phyloP scores from a whole-genome alignment of 1,284 basidiomycete genomes.

The Fomitopsis schrenkii region DNA sequence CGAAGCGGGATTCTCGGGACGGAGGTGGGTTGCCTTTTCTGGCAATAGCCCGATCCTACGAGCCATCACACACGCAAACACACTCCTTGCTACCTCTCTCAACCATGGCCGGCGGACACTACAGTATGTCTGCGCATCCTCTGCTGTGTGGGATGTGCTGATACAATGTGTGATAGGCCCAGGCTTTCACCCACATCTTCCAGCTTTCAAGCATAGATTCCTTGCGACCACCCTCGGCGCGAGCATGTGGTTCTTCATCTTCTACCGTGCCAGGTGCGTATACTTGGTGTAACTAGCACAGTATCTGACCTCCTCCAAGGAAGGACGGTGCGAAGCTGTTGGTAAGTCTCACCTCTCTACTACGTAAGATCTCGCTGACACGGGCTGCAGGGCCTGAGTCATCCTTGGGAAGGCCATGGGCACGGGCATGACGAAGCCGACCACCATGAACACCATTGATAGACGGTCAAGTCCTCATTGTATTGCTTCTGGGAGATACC shows the following conservation, averaged over 20 bases:
- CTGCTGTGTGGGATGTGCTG: slow-evolving; percentile 11
- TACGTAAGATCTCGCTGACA: slow-evolving; percentile 10
- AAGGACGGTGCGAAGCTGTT: slow-evolving; percentile 73
- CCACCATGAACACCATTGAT: slow-evolving; percentile 39
- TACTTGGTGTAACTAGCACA: not conserved
- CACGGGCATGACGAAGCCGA: slow-evolving; percentile 46
- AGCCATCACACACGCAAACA: slow-evolving; percentile 16
- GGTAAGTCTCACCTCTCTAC: slow-evolving; percentile 33
- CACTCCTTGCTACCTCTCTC: slow-evolving; percentile 14
- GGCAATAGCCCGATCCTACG: slow-evolving; percentile 5
- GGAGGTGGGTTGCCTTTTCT: slow-evolving; percentile 2
- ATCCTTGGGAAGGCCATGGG: slow-evolving; percentile 56
- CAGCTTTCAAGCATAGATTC: slow-evolving; percentile 72
- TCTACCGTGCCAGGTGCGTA: slow-evolving; percentile 86
- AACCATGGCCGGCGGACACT: slow-evolving; percentile 32
- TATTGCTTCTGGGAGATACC: too few relatives aligned
- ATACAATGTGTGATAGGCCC: slow-evolving; percentile 21
- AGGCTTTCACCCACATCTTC: slow-evolving; percentile 85
- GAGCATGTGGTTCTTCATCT: slow-evolving; percentile 98
- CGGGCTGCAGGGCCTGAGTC: slow-evolving; percentile 42
- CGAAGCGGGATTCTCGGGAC: not conserved
- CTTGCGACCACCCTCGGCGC: slow-evolving; percentile 85
- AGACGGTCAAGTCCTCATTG: not conserved
- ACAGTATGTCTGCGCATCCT: slow-evolving; percentile 18
- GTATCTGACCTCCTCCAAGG: slow-evolving; percentile 31